A percentile compares a stretch with the other conserved stretches of the same genome.
These are phyloP conservation scores for Zangia roseola DNA, from an alignment of 768 basidiomycete species.

Conservation along the genomic window DNA sequence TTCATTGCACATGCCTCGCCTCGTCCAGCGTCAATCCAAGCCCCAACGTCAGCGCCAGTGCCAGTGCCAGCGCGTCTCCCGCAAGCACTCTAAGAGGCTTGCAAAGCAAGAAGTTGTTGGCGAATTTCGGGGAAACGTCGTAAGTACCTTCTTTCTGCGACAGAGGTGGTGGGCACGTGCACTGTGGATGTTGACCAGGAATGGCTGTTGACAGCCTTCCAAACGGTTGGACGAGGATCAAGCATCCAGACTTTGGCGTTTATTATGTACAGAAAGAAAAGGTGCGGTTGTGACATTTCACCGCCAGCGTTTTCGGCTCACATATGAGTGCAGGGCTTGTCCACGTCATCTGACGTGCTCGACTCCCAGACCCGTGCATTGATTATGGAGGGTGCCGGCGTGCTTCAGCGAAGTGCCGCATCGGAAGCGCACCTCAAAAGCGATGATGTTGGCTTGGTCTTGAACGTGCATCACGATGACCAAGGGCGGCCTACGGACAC, in stretches of 20 bases:
- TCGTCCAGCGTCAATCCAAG: too few relatives aligned
- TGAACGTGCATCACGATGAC: conserved; percentile 7
- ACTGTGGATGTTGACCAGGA: neutral
- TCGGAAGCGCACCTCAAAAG: conserved; percentile 7
- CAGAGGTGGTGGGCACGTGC: too few relatives aligned
- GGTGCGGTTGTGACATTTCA: conserved; percentile 18
- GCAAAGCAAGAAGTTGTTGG: conserved; percentile 1
- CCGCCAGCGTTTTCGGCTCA: neutral
- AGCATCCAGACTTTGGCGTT: conserved; percentile 33
- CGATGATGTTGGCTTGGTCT: conserved; percentile 16
- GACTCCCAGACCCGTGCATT: neutral
- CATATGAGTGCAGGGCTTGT: conserved; percentile 9
- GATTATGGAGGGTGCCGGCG: conserved; percentile 12
- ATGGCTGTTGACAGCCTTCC: conserved; percentile 6
- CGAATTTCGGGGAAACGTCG: neutral
- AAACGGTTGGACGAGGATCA: conserved; percentile 27
- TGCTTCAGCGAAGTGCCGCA: conserved; percentile 4
- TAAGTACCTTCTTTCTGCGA: conserved; percentile 2
- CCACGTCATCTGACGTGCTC: conserved; percentile 11
- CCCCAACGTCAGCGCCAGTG: too few relatives aligned
- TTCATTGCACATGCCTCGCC: neutral
- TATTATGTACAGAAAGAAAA: conserved; percentile 33
- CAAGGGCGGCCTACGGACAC: neutral
- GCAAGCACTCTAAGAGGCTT: conserved; percentile 20
- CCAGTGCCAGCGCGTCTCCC: neutral